A percentile compares a stretch with the other conserved stretches of the same genome.
Conservation (phyloP, 2,329 filamentous ascomycete species). For the Colletotrichum paranaense region DNA sequence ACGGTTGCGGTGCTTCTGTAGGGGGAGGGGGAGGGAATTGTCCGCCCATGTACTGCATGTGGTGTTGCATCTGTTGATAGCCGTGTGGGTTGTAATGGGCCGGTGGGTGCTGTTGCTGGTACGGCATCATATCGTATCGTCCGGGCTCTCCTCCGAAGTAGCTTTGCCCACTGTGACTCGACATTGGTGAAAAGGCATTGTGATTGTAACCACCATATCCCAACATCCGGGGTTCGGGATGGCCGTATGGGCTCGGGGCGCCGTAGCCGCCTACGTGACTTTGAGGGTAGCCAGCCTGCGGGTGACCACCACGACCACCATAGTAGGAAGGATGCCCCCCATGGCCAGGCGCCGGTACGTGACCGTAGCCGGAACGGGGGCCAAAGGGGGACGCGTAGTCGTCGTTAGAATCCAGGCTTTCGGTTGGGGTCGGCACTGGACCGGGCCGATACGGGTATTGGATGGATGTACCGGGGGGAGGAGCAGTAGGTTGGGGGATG, state of each 20-base stretch:
- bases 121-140: constrained; percentile 64
- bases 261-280: constrained; percentile 58
- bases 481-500: constrained; percentile 32
- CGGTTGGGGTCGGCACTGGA: constrained; percentile 61
- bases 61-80: constrained; percentile 45
- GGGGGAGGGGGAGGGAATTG: constrained; percentile 52
- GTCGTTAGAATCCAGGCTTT: constrained; percentile 76
- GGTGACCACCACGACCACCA: constrained; percentile 40
- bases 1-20: constrained; percentile 52
- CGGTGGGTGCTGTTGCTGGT: constrained; percentile 47
- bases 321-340: constrained; percentile 44
- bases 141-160: constrained; percentile 55
- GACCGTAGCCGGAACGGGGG: constrained; percentile 38
- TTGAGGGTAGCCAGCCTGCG: constrained; percentile 54
- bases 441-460: constrained; percentile 53
- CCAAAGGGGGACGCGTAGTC: constrained; percentile 56
- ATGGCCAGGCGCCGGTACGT: constrained; percentile 36
- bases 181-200: constrained; percentile 59
- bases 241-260: constrained; percentile 45
- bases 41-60: constrained; percentile 54
- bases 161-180: constrained; percentile 49
- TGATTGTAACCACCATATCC: constrained; percentile 55
- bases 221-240: constrained; percentile 55
- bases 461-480: constrained; percentile 34
- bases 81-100: constrained; percentile 46